A percentile compares a stretch with the other conserved stretches of the same genome.
phyloP scores from a whole-genome alignment of 129 eudicot species.

The Deinandra increscens region DNA sequence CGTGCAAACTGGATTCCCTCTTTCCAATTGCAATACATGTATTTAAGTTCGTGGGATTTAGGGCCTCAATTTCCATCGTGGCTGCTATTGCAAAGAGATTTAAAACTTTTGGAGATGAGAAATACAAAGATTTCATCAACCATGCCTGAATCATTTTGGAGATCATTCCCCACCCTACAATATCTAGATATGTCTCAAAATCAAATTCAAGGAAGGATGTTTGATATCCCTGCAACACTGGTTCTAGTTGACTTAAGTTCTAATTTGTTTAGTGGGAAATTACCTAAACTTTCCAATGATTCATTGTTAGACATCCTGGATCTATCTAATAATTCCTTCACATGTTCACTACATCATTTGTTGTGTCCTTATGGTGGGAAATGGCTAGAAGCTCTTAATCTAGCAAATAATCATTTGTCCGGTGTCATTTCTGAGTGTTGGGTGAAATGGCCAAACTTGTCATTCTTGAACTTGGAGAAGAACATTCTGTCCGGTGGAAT shows the following conservation, averaged over 20 bases:
- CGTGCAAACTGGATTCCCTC: constrained; percentile 9
- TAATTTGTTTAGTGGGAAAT: constrained; percentile 34
- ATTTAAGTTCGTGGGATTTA: constrained; percentile 11
- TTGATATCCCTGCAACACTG: not conserved
- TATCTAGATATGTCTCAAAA: constrained; percentile 36
- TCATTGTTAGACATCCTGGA: not conserved
- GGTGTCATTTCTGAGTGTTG: not conserved
- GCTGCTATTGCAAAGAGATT: constrained; percentile 17
- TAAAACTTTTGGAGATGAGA: constrained; percentile 4
- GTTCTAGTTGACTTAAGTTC: constrained; percentile 13
- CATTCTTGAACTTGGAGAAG: constrained; percentile 7
- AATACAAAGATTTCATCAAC: constrained; percentile 16
- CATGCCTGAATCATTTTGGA: constrained; percentile 28
- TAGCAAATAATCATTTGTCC: constrained; percentile 27
- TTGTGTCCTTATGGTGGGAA: constrained; percentile 17
- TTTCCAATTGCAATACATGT: not conserved
- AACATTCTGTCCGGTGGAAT: constrained; percentile 2
- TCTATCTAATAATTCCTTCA: constrained; percentile 37
- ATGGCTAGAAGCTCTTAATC: not conserved
- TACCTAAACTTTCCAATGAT: constrained; percentile 17
- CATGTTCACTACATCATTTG: constrained; percentile 28
- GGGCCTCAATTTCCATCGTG: constrained; percentile 29
- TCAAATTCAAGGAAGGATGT: constrained; percentile 31
- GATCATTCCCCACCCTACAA: not conserved
- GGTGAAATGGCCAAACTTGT: not conserved